phyloP scores from a whole-genome alignment of 2,329 filamentous ascomycete species.

The Colletotrichum eremochloae region DNA sequence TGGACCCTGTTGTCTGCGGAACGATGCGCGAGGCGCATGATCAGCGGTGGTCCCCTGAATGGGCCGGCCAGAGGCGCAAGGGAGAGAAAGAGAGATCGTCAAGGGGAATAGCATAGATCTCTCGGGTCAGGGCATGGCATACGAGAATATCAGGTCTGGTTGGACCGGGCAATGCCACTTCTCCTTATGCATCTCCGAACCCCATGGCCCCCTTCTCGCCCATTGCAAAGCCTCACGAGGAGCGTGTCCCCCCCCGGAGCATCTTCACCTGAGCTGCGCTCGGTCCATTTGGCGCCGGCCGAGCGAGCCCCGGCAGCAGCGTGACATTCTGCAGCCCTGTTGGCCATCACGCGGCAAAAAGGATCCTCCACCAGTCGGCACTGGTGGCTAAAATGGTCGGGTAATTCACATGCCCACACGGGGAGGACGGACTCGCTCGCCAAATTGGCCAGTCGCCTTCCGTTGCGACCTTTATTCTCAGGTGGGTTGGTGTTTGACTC shows the following conservation, averaged over 20 bases:
- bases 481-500: background rate
- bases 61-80: background rate
- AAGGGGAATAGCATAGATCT: background rate
- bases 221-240: background rate
- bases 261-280: slow-evolving; percentile 24
- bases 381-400: slow-evolving; percentile 31
- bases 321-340: slow-evolving; percentile 42
- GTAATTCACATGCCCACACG: slow-evolving; percentile 26
- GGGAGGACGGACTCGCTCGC: background rate
- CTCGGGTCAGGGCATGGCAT: no score
- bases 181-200: background rate
- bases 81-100: background rate
- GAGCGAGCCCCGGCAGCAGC: slow-evolving; percentile 16
- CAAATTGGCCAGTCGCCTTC: slow-evolving; percentile 3
- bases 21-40: slow-evolving; percentile 31
- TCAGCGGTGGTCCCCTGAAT: slow-evolving; percentile 30
- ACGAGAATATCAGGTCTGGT: background rate
- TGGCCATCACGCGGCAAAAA: slow-evolving; percentile 30
- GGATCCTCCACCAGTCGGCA: slow-evolving; percentile 40
- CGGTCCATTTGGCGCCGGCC: slow-evolving; percentile 37
- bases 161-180: background rate
- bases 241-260: background rate
- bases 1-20: slow-evolving; percentile 11
- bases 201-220: background rate
- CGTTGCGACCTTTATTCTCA: background rate